These are phyloP conservation scores for Penicillium capsulatum DNA, from an alignment of 2,329 filamentous ascomycete species.

Conservation along the genomic window DNA sequence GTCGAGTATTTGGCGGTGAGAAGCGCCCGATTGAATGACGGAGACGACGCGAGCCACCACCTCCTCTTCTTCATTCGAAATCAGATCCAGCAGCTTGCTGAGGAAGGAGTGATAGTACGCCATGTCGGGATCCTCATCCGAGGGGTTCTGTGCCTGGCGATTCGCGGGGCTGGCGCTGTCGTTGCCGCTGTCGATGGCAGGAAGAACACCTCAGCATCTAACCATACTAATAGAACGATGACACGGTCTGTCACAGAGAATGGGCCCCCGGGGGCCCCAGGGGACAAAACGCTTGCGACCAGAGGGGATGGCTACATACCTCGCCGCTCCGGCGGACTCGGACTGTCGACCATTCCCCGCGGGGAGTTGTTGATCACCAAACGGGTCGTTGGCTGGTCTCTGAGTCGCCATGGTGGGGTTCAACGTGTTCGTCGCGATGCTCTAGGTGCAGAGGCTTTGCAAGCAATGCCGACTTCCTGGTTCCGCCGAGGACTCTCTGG, in stretches of 20 bases:
- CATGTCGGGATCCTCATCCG: neutral
- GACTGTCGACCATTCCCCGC: neutral
- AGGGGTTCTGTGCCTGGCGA: neutral
- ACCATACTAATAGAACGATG: neutral
- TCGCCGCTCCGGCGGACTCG: neutral
- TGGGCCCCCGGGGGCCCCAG: neutral
- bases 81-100: slow-evolving; percentile 21
- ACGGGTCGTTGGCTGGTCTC: slow-evolving; percentile 1
- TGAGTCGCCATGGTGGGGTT: slow-evolving; percentile 1
- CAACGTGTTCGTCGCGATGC: neutral
- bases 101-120: slow-evolving; percentile 27
- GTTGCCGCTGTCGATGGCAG: slow-evolving; percentile 1
- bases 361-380: slow-evolving; percentile 1
- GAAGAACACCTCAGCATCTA: slow-evolving; percentile 1
- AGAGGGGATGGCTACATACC: slow-evolving; percentile 1
- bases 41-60: slow-evolving; percentile 22
- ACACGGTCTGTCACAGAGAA: neutral
- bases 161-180: neutral
- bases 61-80: slow-evolving; percentile 23
- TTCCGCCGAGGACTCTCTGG: too few relatives aligned
- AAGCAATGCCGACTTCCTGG: too few relatives aligned
- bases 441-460: neutral
- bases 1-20: slow-evolving; percentile 24
- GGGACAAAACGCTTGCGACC: neutral
- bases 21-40: slow-evolving; percentile 29